Evolutionary conservation across 768 basidiomycete species (phyloP), one percentile per base, ranked within the genome.

Genomic region (Chlorophyllum brunneum): DNA sequence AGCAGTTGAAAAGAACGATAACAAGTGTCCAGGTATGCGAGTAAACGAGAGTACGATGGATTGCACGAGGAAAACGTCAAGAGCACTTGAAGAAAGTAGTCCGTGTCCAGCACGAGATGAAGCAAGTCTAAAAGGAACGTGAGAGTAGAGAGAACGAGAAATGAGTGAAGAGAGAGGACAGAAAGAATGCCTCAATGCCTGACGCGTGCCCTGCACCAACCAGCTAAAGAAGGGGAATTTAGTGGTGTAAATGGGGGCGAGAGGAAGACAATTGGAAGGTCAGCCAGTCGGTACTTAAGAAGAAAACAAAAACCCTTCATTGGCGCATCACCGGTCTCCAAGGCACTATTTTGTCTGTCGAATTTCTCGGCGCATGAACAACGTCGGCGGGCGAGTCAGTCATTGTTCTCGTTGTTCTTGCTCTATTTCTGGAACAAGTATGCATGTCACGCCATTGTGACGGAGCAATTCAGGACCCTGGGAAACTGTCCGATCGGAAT

Each of bases 381-480:
- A 46, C 10, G 10, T 18, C 26, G 15, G 26, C 11, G 18, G 20
- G 20, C 34, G 15, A 16, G 18, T 24, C 29, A 16, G 34, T 36
- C 39, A 50, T 42, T 50, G 48, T 50, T 50, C 48, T 50, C 48
- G 23, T 50, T 50, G 39, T 50, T 50, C 29, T n/a, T 31, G 8
- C 42, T 40, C 39, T 50, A 50, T 50, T 50, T 50, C 15, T 6
- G 22, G 48, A 50, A 31, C 27, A 39, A 49, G 13, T 49, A 10
- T 16, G 8, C 26, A 24, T 39, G 30, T 41, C 30, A 50, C 39
- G 42, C 1, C 48, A 23, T 29, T 38, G 48, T 50, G 48, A 41
- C 39, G 9, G 10, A 16, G 22, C 48, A 40, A 47, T 47, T 36
- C n/a, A 37, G n/a, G n/a, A n/a, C n/a, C n/a, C n/a, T n/a, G n/a